Evolutionary conservation across 257 asterid species (phyloP).

Genomic region (Linderniella brevidens): DNA sequence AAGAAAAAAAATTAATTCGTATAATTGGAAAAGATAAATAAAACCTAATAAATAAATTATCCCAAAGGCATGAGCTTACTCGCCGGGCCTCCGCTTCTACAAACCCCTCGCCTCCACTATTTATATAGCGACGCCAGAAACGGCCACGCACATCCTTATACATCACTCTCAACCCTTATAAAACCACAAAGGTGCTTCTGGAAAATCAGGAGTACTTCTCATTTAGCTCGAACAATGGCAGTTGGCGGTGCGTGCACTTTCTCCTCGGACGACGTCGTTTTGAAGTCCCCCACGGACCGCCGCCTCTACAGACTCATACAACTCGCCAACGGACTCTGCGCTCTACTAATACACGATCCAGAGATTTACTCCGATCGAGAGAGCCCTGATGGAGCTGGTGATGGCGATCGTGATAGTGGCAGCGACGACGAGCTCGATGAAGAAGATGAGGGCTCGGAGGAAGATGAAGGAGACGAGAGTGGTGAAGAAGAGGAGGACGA

Average conservation of each 20-base stretch:
- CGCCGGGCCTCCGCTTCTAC: no score
- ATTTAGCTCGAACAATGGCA: conserved; percentile 23
- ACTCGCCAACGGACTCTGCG: conserved; percentile 74
- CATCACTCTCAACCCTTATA: no score
- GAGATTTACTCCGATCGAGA: conserved; percentile 41
- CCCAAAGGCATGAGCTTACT: no score
- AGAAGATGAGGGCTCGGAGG: conserved; percentile 20
- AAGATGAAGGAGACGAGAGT: conserved; percentile 13
- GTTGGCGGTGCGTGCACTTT: conserved; percentile 23
- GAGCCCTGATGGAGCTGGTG: conserved; percentile 19
- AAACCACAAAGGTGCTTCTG: no score
- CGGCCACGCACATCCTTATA: no score
- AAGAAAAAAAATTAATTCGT: no score
- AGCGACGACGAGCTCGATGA: conserved; percentile 18
- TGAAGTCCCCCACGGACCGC: conserved; percentile 71
- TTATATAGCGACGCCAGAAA: no score
- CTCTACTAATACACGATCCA: conserved; percentile 88
- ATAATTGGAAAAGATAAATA: no score
- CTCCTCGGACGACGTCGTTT: conserved; percentile 69
- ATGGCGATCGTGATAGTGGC: conserved; percentile 18
- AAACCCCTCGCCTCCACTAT: no score
- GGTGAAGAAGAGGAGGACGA: conserved; percentile 24
- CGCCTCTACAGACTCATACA: conserved; percentile 74
- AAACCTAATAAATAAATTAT: no score
- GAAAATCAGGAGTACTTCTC: no score